Base-by-base conservation (phyloP, 108 stramenopile species). In the Cyclostephanos invisitatus region DNA sequence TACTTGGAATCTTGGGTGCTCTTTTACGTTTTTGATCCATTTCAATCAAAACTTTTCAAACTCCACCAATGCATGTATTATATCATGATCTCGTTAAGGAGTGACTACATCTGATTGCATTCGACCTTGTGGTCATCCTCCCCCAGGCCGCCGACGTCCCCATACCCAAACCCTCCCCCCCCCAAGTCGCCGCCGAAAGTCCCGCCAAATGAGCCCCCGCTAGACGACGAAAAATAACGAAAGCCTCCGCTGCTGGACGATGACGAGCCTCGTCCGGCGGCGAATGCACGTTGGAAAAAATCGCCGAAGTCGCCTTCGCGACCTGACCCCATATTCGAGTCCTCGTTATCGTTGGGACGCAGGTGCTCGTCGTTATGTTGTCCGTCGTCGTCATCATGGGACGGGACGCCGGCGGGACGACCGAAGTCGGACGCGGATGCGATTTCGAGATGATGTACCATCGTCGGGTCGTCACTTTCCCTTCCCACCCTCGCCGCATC, bases 351-450 rank as follows among this genome's bases (percentile, higher is more conserved):
- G 28, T 63, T 35, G 2, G 62, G 54, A 5, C 50, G 70, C 2
- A 72, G 71, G 28, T 67, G 56, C 42, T 61, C 65, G 20, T 83
- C 66, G 22, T 67, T 64, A 47, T 67, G 32, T 29, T 9, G 21
- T 18, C 7, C 6, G 15, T 70, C 55, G 10, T 51, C 15, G 15
- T 49, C 62, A 7, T 50, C 46, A 2, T 48, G 28, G 27, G 47
- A 29, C 27, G 62, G 9, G 15, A 17, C 7, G 3, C 75, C 70
- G 56, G 56, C 70, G 12, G 72, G 53, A 36, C 56, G 60, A 35
- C 85, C 85, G 82, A 86, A 86, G 59, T 86, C 77, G 7, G 80
- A 78, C 37, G 72, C 73, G 27, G 51, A 71, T n/a, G 80, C 71
- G 3, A 40, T 8, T 22, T 64, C 15, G 3, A 86, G 62, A 11